Evolutionary conservation across 2,329 filamentous ascomycete species (phyloP), one percentile per base, ranked within the genome.

Genomic region (Pseudogymnoascus sp.): DNA sequence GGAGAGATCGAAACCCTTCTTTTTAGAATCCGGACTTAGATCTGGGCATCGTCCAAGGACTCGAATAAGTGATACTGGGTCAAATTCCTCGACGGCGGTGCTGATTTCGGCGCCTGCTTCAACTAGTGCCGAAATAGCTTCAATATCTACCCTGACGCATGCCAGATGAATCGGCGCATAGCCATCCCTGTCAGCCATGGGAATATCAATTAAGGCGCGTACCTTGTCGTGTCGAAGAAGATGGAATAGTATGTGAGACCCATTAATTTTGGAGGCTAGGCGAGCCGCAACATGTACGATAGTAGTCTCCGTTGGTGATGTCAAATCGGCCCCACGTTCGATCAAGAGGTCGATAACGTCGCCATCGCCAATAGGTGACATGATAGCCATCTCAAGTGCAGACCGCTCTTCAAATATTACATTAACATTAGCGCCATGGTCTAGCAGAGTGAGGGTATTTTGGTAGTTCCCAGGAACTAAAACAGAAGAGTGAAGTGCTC

Each of bases 331-430:
- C n/a, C 57, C 57, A 2, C 57, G 33, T 25, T 58, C 57, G 36
- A 58, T 38, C 30, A 58, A 39, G 8, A 58, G 33, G 16, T 58
- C 57, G 12, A 58, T 58, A 28, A 58, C 30, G n/a, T 36, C 33
- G 14, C 33, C 57, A 28, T 58, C 57, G 11, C 33, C 33, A 50
- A 50, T 50, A n/a, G 57, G 57, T 6, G 33, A 9, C 36, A 39
- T 39, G n/a, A 58, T 58, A 12, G 57, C 57, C 57, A 58, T n/a
- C 16, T 58, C 57, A 22, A 58, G 57, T 28, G 57, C 33, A 20
- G 11, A 18, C 3, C 33, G 57, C 12, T 18, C 30, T 16, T 39
- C 5, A 16, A n/a, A 39, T 14, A 16, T 35, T 28, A 12, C 30
- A 12, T 38, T 39, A 1, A 58, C 5, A n/a, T 39, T 20, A 16